Evolutionary conservation across 2,329 filamentous ascomycete species (phyloP), one percentile per base, ranked within the genome.

Genomic region (Aureobasidium zeae): DNA sequence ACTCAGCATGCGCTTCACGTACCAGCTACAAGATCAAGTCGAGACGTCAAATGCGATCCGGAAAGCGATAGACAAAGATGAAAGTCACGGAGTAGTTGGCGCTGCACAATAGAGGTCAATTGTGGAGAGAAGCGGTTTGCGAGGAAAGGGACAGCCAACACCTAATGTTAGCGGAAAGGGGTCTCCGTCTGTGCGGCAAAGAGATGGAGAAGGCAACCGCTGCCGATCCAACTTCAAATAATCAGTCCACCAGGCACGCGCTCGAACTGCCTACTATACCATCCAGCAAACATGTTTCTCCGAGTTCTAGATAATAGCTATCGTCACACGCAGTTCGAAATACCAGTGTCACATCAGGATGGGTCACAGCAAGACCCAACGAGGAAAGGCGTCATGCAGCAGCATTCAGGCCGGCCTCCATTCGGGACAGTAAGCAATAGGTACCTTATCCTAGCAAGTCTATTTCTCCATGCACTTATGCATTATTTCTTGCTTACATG

Each of bases 121-220:
- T 43, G 39, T 43, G 39, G 39, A 43, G 39, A 36, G 33, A 19
- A 7, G 21, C 33, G 33, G 33, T 36, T 36, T 24, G 33, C 33
- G 33, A 24, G 21, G 30, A 34, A 42, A 33, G 38, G 38, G 39
- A 34, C 30, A 28, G 30, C 29, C 30, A 34, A n/a, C 19, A 22
- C 36, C 25, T 21, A 39, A 42, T 29, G 28, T 29, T 30, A 29
- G 39, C 39, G 39, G 39, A 43, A 43, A 43, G 39, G 39, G 39
- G 39, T 43, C 39, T 43, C 29, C 34, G 38, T 8, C 21, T 30
- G 39, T 34, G 39, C 39, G 38, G 10, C 30, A 25, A 16, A 28
- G 26, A 17, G 28, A 43, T 43, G 38, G 38, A 43, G 38, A 43
- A 34, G n/a, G 30, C 28, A 32, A 31, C 30, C 39, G 39, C 30